Conservation (phyloP, 2,329 filamentous ascomycete species). For the Exserohilum rostratum region DNA sequence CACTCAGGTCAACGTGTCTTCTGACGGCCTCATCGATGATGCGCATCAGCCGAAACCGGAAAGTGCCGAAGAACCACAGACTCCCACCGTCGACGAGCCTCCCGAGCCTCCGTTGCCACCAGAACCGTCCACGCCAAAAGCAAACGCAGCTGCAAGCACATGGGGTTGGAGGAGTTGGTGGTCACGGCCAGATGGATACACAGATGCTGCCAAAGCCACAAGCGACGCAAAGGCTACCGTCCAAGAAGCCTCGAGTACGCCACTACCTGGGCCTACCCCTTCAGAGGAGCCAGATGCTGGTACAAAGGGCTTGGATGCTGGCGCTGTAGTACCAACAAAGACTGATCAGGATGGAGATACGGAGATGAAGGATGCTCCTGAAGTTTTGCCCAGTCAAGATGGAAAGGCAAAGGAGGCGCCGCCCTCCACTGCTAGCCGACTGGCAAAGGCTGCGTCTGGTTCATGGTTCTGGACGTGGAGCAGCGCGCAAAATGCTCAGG, state of each 20-base stretch:
- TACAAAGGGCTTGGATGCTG: conserved; percentile 32
- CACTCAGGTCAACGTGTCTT: conserved; percentile 54
- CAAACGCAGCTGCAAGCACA: conserved; percentile 22
- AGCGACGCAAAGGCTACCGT: conserved; percentile 30
- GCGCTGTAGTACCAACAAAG: background rate
- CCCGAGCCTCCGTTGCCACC: conserved; percentile 53
- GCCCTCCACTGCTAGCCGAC: conserved; percentile 9
- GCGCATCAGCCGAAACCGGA: conserved; percentile 24
- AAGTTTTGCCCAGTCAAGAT: conserved; percentile 8
- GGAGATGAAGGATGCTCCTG: conserved; percentile 29
- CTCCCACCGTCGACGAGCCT: conserved; percentile 11
- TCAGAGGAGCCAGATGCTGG: conserved; percentile 41
- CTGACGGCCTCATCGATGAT: conserved; percentile 42
- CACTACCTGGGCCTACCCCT: conserved; percentile 48
- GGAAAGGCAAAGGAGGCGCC: conserved; percentile 26
- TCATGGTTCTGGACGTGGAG: conserved; percentile 61
- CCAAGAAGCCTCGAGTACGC: conserved; percentile 50
- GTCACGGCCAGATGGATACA: conserved; percentile 57
- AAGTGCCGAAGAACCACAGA: conserved; percentile 18
- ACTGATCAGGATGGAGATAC: conserved; percentile 17
- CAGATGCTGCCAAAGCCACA: conserved; percentile 45
- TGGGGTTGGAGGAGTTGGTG: conserved; percentile 57
- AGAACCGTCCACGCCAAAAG: conserved; percentile 39
- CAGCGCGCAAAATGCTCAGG: conserved; percentile 51
- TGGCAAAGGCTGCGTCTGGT: conserved; percentile 30